Percentiles rank a stretch among this genome's conserved stretches.
phyloP scores from a whole-genome alignment of 2,329 filamentous ascomycete species.

The Aspergillus thermomutatus region DNA sequence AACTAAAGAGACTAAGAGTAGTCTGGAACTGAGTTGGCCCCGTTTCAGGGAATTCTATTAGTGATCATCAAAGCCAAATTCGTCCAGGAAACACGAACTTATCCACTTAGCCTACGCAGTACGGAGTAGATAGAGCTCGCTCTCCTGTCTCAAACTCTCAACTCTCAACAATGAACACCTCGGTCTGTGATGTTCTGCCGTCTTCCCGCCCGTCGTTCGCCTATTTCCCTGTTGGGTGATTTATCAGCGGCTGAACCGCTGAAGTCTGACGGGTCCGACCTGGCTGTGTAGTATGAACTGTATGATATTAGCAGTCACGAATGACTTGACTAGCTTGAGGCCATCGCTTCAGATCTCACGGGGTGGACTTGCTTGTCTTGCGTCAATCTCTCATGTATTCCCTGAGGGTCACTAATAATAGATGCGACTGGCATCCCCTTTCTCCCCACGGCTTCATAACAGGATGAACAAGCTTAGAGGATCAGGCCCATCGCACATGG shows the following conservation, averaged over 20 bases:
- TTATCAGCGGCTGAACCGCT: not conserved
- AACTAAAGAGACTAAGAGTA: not conserved
- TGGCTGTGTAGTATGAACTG: too few species aligned
- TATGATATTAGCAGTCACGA: not conserved
- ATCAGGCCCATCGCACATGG: slow-evolving; percentile 4
- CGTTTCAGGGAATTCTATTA: not conserved
- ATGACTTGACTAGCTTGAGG: not conserved
- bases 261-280: not conserved
- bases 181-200: not conserved
- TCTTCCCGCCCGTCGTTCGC: not conserved
- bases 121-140: too few species aligned
- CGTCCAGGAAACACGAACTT: not conserved
- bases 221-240: not conserved
- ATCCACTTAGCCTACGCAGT: not conserved
- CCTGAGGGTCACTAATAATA: not conserved
- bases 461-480: slow-evolving; percentile 12
- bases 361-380: not conserved
- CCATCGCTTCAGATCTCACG: not conserved
- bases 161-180: not conserved
- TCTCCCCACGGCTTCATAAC: slow-evolving; percentile 1
- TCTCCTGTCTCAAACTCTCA: not conserved
- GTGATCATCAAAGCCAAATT: not conserved
- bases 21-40: not conserved
- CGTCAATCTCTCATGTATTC: not conserved
- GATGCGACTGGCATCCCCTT: not conserved